These are phyloP conservation scores for Penicillium psychrofluorescens DNA, from an alignment of 495 filamentous ascomycete genomes.

Conservation along the genomic window DNA sequence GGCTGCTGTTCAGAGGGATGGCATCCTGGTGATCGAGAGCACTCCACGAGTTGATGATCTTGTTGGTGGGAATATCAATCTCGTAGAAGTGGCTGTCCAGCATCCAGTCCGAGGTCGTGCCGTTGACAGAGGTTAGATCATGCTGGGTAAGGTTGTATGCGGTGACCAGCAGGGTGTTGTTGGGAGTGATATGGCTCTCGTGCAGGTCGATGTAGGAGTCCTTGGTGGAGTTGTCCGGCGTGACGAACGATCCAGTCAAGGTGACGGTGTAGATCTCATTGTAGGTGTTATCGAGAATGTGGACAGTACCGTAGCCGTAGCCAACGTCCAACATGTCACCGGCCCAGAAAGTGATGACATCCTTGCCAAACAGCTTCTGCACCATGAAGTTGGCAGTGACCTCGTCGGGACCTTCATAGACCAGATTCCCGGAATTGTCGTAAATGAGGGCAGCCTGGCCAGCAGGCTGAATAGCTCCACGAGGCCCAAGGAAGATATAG, in stretches of 20 bases:
- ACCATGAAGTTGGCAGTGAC: constrained; percentile 30
- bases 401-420: constrained; percentile 27
- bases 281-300: constrained; percentile 33
- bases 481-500: constrained; percentile 29
- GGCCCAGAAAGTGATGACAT: constrained; percentile 31
- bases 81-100: constrained; percentile 39
- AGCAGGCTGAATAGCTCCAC: constrained; percentile 16
- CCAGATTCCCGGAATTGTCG: constrained; percentile 22
- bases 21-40: constrained; percentile 19
- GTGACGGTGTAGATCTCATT: constrained; percentile 30
- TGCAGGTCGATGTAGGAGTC: constrained; percentile 37
- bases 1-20: constrained; percentile 20
- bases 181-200: constrained; percentile 38
- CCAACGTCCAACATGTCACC: constrained; percentile 27
- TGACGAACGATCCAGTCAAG: constrained; percentile 19
- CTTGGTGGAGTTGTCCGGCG: constrained; percentile 17
- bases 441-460: constrained; percentile 29
- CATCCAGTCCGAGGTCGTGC: constrained; percentile 30
- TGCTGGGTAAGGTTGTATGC: constrained; percentile 45
- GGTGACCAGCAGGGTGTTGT: constrained; percentile 47
- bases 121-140: constrained; percentile 37
- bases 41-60: constrained; percentile 25
- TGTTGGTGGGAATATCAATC: constrained; percentile 26
- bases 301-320: constrained; percentile 24
- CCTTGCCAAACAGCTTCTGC: constrained; percentile 22